Base-by-base conservation (phyloP, 2,329 filamentous ascomycete genomes). In the Ophiocordyceps unilateralis region DNA sequence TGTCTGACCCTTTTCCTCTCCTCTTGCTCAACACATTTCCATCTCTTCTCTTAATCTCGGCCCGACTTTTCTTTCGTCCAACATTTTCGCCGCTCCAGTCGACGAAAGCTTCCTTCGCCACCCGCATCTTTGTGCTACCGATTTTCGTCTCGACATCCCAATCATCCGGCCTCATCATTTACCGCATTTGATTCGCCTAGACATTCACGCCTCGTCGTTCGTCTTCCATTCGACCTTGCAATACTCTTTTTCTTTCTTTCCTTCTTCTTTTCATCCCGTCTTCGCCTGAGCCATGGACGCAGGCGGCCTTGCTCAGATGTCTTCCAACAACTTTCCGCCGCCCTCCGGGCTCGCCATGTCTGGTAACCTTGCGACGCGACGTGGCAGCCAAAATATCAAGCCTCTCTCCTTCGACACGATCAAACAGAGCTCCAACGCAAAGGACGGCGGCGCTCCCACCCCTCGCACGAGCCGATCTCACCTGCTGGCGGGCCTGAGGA, bases 221-320 rank as follows among this genome's bases (percentile, higher is more conserved):
- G 7, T 20, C 19, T 20, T 2, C 20, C 7, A 20, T 17, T 21
- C 9, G 7, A 8, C 10, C 20, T 23, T 21, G 17, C 11, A 12
- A 21, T 9, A 11, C 19, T 34, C 19, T 26, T 37, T 37, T 43
- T 43, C 40, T 45, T 45, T 42, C 46, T 43, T 45, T 44, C 46
- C 17, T 44, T 38, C 21, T 43, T 19, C 21, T 11, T 36, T 37
- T 14, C 21, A 43, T 39, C 44, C 46, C 47, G 37, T 47, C 48
- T 47, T 44, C 51, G 38, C 53, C 57, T 66, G 68, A 72, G 66
- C 63, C 53, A 81, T 93, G 81, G 83, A 94, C 89, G 81, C 89
- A 77, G 89, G 89, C 76, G 86, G 87, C 91, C 85, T 94, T 72
- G 82, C 87, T 91, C 87, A 93, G 76, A 96, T 96, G 89, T 84